Evolutionary conservation across 805 yeast species (phyloP), one percentile per base, ranked within the genome.

Genomic region (Wickerhamomyces chambardii): DNA sequence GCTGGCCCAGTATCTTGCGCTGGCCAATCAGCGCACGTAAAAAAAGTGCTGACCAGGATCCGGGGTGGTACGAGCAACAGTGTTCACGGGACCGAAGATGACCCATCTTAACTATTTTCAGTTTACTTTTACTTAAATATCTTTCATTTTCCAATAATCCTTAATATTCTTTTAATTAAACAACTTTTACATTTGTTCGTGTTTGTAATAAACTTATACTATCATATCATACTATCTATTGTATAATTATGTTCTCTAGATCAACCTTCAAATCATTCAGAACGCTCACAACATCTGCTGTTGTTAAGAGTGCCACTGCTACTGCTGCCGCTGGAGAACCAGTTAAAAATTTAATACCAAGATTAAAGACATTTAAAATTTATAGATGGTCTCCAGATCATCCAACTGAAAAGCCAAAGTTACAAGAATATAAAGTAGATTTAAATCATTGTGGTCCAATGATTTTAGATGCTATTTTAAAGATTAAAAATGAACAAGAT

Each of bases 371-470:
- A 24, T 89, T 92, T 64, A 84, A 89, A 58, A 79, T 92, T 52
- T 92, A 92, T 73, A 79, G 98, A 68, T 92, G 98, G 98, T 84
- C 83, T 55, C 98, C 98, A 37, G 98, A 92, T 59, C 76, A 85
- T 34, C 98, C 98, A 35, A 87, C 84, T 48, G 78, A 75, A 47
- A 85, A 89, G 70, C 98, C 98, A 40, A 67, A 70, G 45, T 73
- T 92, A 75, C 80, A 85, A 64, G 71, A 73, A 43, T 92, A 83
- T 66, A 70, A 84, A 47, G 71, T 92, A 33, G 95, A 92, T 61
- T 73, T 92, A 59, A 82, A 87, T 65, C 66, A 79, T 35, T 85
- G 95, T 66, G 98, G 98, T 44, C 98, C 98, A 38, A 92, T 92
- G 98, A 83, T 92, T 35, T 70, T 92, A 55, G 98, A 92, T 63